These are phyloP conservation scores for Salvia rosmarinus DNA, from an alignment of 257 asterid species.

Conservation along the genomic window DNA sequence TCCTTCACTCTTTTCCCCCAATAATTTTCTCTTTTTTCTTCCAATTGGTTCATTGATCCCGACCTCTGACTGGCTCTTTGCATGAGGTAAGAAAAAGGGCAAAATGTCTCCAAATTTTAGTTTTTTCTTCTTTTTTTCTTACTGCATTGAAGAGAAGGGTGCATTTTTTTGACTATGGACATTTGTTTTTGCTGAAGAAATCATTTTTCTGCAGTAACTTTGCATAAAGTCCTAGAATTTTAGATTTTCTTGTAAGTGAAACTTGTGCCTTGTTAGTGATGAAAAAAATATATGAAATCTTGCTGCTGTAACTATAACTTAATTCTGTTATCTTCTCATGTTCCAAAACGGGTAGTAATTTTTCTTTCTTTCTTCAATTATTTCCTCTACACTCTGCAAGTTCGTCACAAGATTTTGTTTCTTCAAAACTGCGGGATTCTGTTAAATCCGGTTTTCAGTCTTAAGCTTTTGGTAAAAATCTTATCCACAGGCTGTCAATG, in stretches of 20 bases:
- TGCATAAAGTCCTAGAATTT: neutral
- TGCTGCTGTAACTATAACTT: constrained; percentile 8
- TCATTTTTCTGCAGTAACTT: neutral
- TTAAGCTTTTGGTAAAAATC: neutral
- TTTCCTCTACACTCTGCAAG: neutral
- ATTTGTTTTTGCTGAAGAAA: neutral
- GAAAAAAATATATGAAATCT: neutral
- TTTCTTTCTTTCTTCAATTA: neutral
- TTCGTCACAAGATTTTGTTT: neutral
- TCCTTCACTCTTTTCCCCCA: neutral
- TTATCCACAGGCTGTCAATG: neutral
- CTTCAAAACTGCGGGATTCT: neutral
- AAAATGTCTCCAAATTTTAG: neutral
- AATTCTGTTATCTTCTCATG: neutral
- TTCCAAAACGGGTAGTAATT: neutral
- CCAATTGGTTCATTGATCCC: constrained; percentile 12
- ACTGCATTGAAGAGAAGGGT: neutral
- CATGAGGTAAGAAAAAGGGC: constrained; percentile 31
- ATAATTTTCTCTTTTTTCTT: neutral
- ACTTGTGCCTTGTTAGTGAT: neutral
- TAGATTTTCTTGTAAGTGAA: no score
- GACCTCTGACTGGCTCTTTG: constrained; percentile 25
- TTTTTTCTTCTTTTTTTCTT: neutral
- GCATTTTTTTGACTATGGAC: neutral
- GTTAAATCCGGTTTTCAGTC: neutral